Evolutionary conservation across 352 stramenopile genomes (phyloP).

Genomic region (Phytophthora meadii): DNA sequence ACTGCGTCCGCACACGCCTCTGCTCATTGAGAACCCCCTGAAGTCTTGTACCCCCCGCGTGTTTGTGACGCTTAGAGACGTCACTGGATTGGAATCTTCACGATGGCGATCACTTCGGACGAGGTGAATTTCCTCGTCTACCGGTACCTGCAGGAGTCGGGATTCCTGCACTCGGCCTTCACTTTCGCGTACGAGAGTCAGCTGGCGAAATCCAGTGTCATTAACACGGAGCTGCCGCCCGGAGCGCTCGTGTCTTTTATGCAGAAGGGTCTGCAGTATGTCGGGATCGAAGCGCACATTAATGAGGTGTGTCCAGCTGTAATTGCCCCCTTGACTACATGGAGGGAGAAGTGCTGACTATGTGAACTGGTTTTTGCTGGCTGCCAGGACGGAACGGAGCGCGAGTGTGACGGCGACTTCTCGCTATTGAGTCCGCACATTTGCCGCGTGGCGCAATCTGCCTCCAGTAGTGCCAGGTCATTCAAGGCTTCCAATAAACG

Average conservation of each 20-base stretch:
- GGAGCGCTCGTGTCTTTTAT: constrained; percentile 98
- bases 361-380: background rate
- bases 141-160: constrained; percentile 97
- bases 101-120: constrained; percentile 93
- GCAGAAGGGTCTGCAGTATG: constrained; percentile 98
- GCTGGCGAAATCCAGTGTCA: constrained; percentile 93
- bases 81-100: constrained; percentile 3
- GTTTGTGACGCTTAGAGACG: background rate
- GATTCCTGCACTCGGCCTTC: constrained; percentile 98
- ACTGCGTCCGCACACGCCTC: constrained; percentile 3
- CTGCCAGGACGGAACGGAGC: constrained; percentile 83
- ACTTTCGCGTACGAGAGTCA: constrained; percentile 99
- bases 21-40: constrained; percentile 3
- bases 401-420: constrained; percentile 90
- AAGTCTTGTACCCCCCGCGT: background rate
- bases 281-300: constrained; percentile 91
- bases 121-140: constrained; percentile 99
- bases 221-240: constrained; percentile 94
- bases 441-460: constrained; percentile 84
- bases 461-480: constrained; percentile 69
- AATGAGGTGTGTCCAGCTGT: constrained; percentile 70
- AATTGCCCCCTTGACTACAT: background rate
- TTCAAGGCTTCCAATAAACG: constrained; percentile 81
- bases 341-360: constrained; percentile 1
- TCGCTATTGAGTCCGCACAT: constrained; percentile 93